Conservation (phyloP, 805 yeast genomes). For the Ogataea methylovora region DNA sequence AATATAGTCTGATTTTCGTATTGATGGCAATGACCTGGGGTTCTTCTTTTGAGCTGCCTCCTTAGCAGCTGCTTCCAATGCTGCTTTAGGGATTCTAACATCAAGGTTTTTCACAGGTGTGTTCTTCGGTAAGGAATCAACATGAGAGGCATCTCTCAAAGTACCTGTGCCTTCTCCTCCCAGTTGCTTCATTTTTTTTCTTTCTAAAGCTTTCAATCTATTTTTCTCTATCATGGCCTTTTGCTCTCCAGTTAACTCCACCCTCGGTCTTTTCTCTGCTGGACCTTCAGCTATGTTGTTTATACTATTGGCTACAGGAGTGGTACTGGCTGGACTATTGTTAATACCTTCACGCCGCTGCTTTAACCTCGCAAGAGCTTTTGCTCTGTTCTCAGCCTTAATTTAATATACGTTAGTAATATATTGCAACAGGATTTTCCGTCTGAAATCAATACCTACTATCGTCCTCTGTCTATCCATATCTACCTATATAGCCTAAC, state of each 20-base stretch:
- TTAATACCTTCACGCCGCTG: slow-evolving; percentile 26
- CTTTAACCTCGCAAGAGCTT: slow-evolving; percentile 52
- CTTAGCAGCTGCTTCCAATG: too few relatives aligned
- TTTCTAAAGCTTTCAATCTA: slow-evolving; percentile 43
- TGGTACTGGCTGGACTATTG: slow-evolving; percentile 1
- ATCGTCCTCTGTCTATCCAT: neutral
- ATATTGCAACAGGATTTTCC: too few relatives aligned
- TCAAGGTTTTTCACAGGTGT: too few relatives aligned
- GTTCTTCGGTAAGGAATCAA: too few relatives aligned
- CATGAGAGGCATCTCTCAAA: slow-evolving; percentile 16
- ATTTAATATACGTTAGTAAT: slow-evolving; percentile 2
- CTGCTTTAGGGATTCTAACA: too few relatives aligned
- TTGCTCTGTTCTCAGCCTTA: slow-evolving; percentile 57
- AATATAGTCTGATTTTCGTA: slow-evolving; percentile 59
- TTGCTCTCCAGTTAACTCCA: slow-evolving; percentile 41
- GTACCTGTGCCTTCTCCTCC: slow-evolving; percentile 4
- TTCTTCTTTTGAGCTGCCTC: slow-evolving; percentile 1
- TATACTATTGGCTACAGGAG: slow-evolving; percentile 1
- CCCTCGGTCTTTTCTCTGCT: slow-evolving; percentile 8
- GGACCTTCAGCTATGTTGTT: neutral
- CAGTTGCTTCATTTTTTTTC: slow-evolving; percentile 11
- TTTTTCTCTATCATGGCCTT: slow-evolving; percentile 41
- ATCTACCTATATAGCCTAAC: too few relatives aligned
- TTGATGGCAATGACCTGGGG: slow-evolving; percentile 32
- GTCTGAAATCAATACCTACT: neutral